Conservation (phyloP, 257 asterid genomes). For the Solanum piurae region DNA sequence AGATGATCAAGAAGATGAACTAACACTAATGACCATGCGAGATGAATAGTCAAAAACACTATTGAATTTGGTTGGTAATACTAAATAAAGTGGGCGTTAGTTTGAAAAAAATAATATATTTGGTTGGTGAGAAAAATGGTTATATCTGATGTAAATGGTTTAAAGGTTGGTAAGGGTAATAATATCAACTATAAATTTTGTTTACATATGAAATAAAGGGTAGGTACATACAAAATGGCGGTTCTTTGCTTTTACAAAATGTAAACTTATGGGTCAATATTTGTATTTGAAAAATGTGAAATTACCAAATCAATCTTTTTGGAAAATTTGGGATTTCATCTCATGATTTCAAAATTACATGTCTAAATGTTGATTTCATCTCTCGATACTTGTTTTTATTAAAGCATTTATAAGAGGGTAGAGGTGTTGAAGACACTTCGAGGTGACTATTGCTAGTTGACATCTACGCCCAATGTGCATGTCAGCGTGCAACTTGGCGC, state of each 20-base stretch:
- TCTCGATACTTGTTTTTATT: neutral
- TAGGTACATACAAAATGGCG: neutral
- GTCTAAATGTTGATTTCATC: neutral
- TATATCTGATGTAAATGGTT: neutral
- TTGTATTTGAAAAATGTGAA: neutral
- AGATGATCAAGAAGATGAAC: neutral
- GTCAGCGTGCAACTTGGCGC: neutral
- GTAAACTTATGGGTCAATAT: neutral
- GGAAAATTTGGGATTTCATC: neutral
- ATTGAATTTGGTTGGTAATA: neutral
- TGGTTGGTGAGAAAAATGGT: neutral
- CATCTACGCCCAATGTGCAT: neutral
- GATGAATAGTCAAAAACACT: neutral
- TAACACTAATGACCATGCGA: neutral
- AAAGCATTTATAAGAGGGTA: neutral
- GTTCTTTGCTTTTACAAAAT: neutral
- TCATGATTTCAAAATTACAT: neutral
- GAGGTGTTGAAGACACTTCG: neutral
- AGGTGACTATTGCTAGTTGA: neutral
- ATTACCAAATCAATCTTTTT: neutral
- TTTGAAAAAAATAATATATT: neutral
- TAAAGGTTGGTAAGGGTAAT: neutral
- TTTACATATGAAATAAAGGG: neutral
- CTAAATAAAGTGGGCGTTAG: neutral
- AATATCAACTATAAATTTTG: neutral